Percentiles rank a stretch among this genome's conserved stretches.
Evolutionary conservation across 345 rosid species (phyloP).

Genomic region (Eucalyptus microcorys): DNA sequence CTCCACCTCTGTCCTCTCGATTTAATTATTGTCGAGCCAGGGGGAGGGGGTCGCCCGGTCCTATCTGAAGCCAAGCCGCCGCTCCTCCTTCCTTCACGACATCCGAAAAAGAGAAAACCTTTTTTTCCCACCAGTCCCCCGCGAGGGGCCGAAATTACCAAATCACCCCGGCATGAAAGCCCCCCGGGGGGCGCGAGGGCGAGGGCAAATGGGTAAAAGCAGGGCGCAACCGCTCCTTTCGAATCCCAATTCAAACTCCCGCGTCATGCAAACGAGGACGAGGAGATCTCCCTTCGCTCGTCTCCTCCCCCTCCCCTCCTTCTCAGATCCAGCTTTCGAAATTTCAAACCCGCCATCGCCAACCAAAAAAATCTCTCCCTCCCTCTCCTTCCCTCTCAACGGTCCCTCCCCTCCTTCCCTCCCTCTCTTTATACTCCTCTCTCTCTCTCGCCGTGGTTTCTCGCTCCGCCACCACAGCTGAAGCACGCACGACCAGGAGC

Average conservation of each 20-base stretch:
- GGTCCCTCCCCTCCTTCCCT: not conserved
- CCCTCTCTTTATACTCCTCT: not conserved
- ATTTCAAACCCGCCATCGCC: constrained; percentile 1
- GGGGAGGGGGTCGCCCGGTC: not conserved
- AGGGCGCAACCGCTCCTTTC: not conserved
- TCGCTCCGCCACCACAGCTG: not conserved
- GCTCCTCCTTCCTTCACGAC: not conserved
- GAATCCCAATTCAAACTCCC: not conserved
- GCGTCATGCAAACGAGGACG: not conserved
- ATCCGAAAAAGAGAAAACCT: not conserved
- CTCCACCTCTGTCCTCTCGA: not conserved
- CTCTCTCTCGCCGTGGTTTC: not conserved
- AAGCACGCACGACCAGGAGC: not conserved
- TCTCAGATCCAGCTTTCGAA: not conserved
- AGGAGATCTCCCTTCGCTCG: not conserved
- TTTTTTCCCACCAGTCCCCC: too few species aligned
- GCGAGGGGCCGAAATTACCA: rapidly evolving
- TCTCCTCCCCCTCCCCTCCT: too few species aligned
- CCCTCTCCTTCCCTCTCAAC: not conserved
- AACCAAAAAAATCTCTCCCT: not conserved
- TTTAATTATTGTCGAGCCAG: not conserved
- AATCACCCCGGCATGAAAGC: rapidly evolving
- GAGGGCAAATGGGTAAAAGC: not conserved
- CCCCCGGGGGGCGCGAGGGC: rapidly evolving
- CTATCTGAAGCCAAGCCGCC: not conserved